phyloP scores from a whole-genome alignment of 1,139 yeast genomes.

The Taiozyma sp. region DNA sequence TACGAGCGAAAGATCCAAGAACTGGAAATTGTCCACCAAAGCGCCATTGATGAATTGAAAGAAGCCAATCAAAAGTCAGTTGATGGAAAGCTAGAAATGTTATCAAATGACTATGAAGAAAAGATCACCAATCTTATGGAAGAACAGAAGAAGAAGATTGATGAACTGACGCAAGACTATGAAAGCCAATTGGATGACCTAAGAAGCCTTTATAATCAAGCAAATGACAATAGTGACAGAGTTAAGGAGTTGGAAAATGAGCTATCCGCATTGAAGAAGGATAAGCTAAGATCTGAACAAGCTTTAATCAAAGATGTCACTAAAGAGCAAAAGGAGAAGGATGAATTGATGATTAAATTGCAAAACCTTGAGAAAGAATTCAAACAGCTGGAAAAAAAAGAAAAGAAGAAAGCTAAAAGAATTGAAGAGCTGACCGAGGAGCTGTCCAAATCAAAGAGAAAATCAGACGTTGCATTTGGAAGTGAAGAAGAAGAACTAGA shows the following conservation, averaged over 20 bases:
- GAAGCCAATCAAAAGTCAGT: conserved; percentile 15
- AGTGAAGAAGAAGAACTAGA: not conserved
- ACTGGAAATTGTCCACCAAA: conserved; percentile 22
- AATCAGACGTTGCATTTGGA: conserved; percentile 1
- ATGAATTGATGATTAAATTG: conserved; percentile 1
- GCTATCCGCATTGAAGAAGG: conserved; percentile 1
- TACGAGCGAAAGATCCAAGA: conserved; percentile 29
- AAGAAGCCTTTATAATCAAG: not conserved
- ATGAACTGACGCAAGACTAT: conserved; percentile 1
- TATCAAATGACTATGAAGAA: conserved; percentile 22
- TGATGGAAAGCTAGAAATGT: conserved; percentile 18
- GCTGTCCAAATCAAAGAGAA: conserved; percentile 11
- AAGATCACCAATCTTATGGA: not conserved
- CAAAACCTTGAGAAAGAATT: not conserved
- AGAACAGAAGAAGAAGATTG: conserved; percentile 2
- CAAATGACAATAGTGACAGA: not conserved
- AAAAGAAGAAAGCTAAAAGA: conserved; percentile 19
- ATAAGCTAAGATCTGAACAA: conserved; percentile 1
- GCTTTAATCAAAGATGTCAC: conserved; percentile 4
- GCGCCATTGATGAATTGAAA: conserved; percentile 24
- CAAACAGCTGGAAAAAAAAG: conserved; percentile 27
- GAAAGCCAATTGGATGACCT: not conserved
- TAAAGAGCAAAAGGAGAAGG: conserved; percentile 1
- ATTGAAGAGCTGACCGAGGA: conserved; percentile 10
- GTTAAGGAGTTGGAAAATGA: not conserved